phyloP scores from a whole-genome alignment of 768 basidiomycete genomes.

The Amylocystis lapponica region DNA sequence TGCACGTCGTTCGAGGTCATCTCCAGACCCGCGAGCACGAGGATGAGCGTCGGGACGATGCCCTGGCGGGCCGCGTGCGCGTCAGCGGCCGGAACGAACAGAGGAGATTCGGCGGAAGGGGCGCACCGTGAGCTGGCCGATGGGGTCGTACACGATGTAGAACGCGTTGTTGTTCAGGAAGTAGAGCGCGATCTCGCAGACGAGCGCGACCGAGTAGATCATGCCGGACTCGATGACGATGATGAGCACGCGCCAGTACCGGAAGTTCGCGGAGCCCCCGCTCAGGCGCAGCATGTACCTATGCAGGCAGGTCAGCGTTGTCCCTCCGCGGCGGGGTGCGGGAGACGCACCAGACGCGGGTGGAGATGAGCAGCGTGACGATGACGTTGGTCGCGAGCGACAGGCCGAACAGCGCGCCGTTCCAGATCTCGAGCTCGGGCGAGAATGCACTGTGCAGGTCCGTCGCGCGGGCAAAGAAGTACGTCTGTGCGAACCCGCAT shows the following conservation, averaged over 20 bases:
- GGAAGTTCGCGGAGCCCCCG: constrained; percentile 13
- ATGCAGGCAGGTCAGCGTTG: neutral
- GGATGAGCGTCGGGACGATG: constrained; percentile 28
- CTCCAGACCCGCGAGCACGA: constrained; percentile 24
- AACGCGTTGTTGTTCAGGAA: constrained; percentile 28
- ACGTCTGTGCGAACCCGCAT: constrained; percentile 28
- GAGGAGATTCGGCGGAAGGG: neutral
- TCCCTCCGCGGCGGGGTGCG: neutral
- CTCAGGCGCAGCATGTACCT: constrained; percentile 20
- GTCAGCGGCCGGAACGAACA: neutral
- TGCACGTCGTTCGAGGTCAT: constrained; percentile 24
- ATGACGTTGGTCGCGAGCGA: constrained; percentile 29
- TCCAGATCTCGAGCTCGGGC: constrained; percentile 25
- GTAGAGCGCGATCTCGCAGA: constrained; percentile 30
- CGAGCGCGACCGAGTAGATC: constrained; percentile 27
- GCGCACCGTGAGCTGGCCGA: constrained; percentile 28
- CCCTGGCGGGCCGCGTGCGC: constrained; percentile 16
- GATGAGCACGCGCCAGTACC: constrained; percentile 23
- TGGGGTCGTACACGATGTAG: constrained; percentile 34
- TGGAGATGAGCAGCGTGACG: constrained; percentile 28
- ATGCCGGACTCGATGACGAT: constrained; percentile 28
- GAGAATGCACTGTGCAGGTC: constrained; percentile 29
- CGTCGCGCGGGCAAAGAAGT: constrained; percentile 23
- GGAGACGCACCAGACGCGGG: constrained; percentile 26
- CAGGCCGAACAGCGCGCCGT: constrained; percentile 30